A percentile compares a stretch with the other conserved stretches of the same genome.
These are phyloP conservation scores for Poa pratensis DNA, from an alignment of 176 grass and related monocot species.

Conservation along the genomic window DNA sequence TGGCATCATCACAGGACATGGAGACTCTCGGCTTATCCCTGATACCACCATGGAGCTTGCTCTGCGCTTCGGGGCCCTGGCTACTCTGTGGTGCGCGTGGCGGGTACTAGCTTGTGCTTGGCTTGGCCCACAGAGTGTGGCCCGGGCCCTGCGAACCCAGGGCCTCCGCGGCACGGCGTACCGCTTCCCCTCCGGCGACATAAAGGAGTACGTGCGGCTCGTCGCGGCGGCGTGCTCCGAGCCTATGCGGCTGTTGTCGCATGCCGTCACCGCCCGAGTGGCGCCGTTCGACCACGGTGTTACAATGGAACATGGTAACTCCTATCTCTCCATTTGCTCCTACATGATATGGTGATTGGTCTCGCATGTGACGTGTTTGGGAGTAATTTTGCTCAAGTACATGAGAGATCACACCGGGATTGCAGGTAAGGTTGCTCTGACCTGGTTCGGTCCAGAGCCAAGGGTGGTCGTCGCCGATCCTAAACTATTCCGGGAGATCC, in stretches of 20 bases:
- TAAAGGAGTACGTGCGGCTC: conserved; percentile 36
- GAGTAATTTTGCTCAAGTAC: not conserved
- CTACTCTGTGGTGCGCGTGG: conserved; percentile 14
- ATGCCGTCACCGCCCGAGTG: conserved; percentile 54
- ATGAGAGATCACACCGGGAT: not conserved
- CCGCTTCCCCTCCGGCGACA: conserved; percentile 52
- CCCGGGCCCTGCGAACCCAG: conserved; percentile 41
- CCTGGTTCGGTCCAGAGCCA: conserved; percentile 47
- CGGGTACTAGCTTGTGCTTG: conserved; percentile 20
- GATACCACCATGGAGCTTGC: conserved; percentile 24
- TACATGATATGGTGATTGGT: not conserved
- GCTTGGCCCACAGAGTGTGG: conserved; percentile 50
- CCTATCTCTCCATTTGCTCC: not conserved
- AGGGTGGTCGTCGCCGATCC: conserved; percentile 50
- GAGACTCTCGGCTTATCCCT: not conserved
- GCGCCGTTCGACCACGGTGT: conserved; percentile 16
- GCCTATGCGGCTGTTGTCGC: conserved; percentile 52
- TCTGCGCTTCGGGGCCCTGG: conserved; percentile 22
- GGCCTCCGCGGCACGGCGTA: conserved; percentile 52
- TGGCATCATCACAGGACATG: not conserved
- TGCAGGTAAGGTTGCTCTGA: conserved; percentile 57
- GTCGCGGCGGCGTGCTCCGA: conserved; percentile 3
- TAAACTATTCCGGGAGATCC: conserved; percentile 47
- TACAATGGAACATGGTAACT: conserved; percentile 50
- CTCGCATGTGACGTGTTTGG: not conserved